A percentile compares a stretch with the other conserved stretches of the same genome.
phyloP scores from a whole-genome alignment of 169 alveolate genomes.

The Plasmodium malariae region DNA sequence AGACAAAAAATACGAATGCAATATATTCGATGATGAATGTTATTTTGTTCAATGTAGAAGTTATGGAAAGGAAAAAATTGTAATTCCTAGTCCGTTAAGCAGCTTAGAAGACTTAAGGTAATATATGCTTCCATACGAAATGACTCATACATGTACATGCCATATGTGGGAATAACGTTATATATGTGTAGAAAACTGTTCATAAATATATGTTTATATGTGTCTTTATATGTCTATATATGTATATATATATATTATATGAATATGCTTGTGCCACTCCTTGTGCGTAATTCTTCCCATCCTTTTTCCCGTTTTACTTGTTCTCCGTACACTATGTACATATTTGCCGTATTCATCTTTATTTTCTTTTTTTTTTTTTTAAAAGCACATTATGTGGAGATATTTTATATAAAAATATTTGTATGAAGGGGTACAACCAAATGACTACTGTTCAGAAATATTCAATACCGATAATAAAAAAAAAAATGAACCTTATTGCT shows the following conservation, averaged over 20 bases:
- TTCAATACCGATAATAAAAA: slow-evolving; percentile 94
- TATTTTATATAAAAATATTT: slow-evolving; percentile 77
- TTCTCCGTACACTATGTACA: background rate
- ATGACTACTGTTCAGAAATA: slow-evolving; percentile 97
- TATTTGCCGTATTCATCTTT: background rate
- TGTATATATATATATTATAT: background rate
- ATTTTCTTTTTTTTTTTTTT: background rate
- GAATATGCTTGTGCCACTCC: too few species aligned
- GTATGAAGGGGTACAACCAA: slow-evolving; percentile 88
- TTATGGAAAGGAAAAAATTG: slow-evolving; percentile 38
- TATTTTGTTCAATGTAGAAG: slow-evolving; percentile 24
- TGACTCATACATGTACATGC: too few species aligned
- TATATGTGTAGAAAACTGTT: too few species aligned
- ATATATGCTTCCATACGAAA: background rate
- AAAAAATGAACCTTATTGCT: slow-evolving; percentile 96
- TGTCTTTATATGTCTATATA: background rate
- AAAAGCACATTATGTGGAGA: slow-evolving; percentile 23
- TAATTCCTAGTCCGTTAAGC: slow-evolving; percentile 15
- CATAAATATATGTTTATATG: background rate
- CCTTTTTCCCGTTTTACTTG: background rate
- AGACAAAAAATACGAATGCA: slow-evolving; percentile 19
- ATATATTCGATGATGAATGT: slow-evolving; percentile 47
- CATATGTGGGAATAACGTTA: too few species aligned
- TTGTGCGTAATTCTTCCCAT: background rate
- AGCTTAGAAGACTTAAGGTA: slow-evolving; percentile 39